Base-by-base conservation (phyloP, 257 asterid species). In the Solanum clarkiae region DNA sequence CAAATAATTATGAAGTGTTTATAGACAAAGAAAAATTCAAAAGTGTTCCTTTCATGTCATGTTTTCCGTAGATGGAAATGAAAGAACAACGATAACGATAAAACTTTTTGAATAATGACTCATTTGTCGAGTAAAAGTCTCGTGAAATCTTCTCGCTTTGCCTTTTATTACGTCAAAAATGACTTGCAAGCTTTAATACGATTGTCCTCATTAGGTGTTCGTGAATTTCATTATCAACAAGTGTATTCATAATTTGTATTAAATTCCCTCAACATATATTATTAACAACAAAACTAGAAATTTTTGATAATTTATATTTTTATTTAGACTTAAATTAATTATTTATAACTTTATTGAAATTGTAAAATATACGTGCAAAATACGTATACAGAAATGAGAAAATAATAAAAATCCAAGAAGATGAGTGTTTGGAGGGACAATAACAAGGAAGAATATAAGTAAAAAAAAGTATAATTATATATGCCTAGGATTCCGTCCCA, bases 401-500 rank as follows among this genome's bases (percentile, higher is more conserved):
- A 36, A 32, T 32, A 29, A 29, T 29, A 32, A 32, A 32, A 32
- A 32, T 32, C 36, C 36, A 32, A 32, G 36, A 32, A 32, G 36
- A 29, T 29, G 32, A 32, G 36, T 32, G 4, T 32, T 32, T 36
- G 29, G 47, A 18, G 47, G 79, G 79, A 70, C 79, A 70, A 70
- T 40, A 40, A 40, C 26, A 32, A 17, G 29, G 79, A 75, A 75
- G 45, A 22, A 14, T 24, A 49, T 36, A 75, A 75, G 24, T 40
- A 45, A 16, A 14, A 75, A 22, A 75, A 49, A 49, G 81, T 75
- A 77, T 32, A 77, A 51, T 51, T 4, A 77, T 15, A 24, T 49
- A 77, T 49, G 82, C 82, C 82, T 77, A 77, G 63, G 82, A 77
- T 77, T 77, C 82, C 63, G 63, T 77, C 82, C 82, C 63, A 77